Evolutionary conservation across 768 basidiomycete genomes (phyloP), one percentile per base, ranked within the genome.

Genomic region (Mrakia blollopis): DNA sequence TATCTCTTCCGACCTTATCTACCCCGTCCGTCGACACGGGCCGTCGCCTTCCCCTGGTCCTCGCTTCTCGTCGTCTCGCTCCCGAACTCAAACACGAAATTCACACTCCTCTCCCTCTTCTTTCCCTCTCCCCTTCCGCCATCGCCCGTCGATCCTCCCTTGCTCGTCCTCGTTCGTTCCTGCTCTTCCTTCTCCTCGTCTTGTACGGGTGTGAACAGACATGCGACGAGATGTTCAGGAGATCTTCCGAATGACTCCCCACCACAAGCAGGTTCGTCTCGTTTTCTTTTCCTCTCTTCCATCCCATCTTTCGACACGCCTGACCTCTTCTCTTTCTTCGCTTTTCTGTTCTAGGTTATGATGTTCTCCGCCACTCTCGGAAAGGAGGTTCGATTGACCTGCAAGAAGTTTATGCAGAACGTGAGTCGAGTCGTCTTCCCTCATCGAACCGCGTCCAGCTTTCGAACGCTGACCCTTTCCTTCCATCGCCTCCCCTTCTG

Each of bases 161-260:
- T 80, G 71, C 65, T 78, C 75, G 68, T 80, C 84, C 83, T 84
- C 80, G 71, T 69, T 78, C 75, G 68, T 79, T 78, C 78, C 81
- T 72, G 61, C 78, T 78, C 80, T 32, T 7, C 28, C 65, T 60
- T 68, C 37, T 61, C 50, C 79, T 82, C 80, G 57, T 81, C 83
- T 82, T 89, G 90, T 88, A 30, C 67, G 83, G 88, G 87, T 87
- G 88, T 87, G 86, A 35, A 85, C 89, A 99, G 97, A 98, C 91
- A 99, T 99, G 97, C 96, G 97, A 87, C 93, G 97, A 83, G 97
- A 99, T 84, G 96, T 99, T 80, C 97, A 99, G 89, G 97, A 99
- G 87, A 98, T 99, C 82, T 99, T 98, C 89, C 91, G 96, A 81
- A 89, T 93, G 25, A 98, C 97, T 28, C 97, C 97, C 71, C 96